Percentiles rank a stretch among this genome's conserved stretches.
phyloP scores from a whole-genome alignment of 441 rosid species.

The Adansonia gregorii region DNA sequence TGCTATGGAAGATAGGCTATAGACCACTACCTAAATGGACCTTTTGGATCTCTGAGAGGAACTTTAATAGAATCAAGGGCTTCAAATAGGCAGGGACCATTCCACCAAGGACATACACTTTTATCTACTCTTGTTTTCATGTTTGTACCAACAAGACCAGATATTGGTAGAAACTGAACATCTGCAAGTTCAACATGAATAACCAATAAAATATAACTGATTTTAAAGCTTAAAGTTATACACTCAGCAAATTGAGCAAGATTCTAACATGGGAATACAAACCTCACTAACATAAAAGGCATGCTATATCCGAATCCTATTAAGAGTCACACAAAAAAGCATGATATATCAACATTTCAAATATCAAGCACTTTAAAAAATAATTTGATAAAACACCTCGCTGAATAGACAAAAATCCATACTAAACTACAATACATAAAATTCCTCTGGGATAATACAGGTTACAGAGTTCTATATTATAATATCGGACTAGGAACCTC shows the following conservation, averaged over 20 bases:
- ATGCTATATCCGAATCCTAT: not conserved
- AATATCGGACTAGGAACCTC: not conserved
- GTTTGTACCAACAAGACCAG: constrained; percentile 82
- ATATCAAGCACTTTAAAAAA: not conserved
- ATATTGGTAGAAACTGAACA: constrained; percentile 82
- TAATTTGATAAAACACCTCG: not conserved
- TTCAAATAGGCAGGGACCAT: constrained; percentile 88
- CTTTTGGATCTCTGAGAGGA: constrained; percentile 87
- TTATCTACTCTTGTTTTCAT: constrained; percentile 71
- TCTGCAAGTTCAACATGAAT: constrained; percentile 50
- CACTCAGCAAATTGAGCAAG: constrained; percentile 1
- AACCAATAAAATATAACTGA: constrained; percentile 13
- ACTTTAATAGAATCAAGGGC: constrained; percentile 79
- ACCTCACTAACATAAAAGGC: not conserved
- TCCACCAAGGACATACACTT: constrained; percentile 82
- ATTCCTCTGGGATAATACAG: not conserved
- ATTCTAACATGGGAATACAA: not conserved
- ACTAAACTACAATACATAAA: not conserved
- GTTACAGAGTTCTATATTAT: not conserved
- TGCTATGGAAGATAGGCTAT: not conserved
- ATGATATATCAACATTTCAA: not conserved
- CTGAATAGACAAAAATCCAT: not conserved
- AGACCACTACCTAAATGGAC: constrained; percentile 75
- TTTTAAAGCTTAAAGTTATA: not conserved
- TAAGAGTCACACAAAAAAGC: no score